Evolutionary conservation across 2,329 filamentous ascomycete genomes (phyloP), one percentile per base, ranked within the genome.

Genomic region (Penicillium occitanis): DNA sequence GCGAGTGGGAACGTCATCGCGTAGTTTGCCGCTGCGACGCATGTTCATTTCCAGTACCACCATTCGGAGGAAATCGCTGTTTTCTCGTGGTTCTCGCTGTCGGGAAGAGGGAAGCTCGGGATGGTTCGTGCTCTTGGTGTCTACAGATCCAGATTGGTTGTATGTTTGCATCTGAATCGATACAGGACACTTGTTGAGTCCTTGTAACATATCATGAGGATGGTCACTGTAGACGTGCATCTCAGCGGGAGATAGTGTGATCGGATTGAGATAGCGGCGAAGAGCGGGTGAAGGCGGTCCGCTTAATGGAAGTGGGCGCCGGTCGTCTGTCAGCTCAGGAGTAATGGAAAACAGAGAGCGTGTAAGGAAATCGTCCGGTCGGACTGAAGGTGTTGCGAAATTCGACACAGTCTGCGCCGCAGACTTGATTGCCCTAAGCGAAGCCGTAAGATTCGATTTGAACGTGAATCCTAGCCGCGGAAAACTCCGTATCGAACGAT

Each of bases 31-130:
- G 67, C 80, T 81, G 51, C 87, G 83, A 44, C 87, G 83, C 87
- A 89, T 89, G 73, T 89, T 88, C 86, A 89, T 88, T 75, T 89
- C 87, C 58, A 89, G 79, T 11, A 89, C 87, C 17, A 88, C 86
- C 69, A 89, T 83, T 42, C 87, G 83, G 57, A 89, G 76, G 73
- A 89, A 89, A 71, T 89, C 83, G 69, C 84, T 81, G 73, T 89
- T 89, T 71, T 89, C 87, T 61, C 87, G 80, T 33, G 85, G 84
- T 71, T 89, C 87, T n/a, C 87, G 82, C 70, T 86, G 86, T 11
- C 86, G 83, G 17, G 83, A 79, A 2, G 83, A 80, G 2, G 77
- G 75, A 4, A 75, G 71, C 55, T 77, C 76, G 11, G 74, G 57
- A 46, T 44, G 37, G 2, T 28, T 77, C 66, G 82, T 78, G 48